Evolutionary conservation across 495 filamentous ascomycete genomes (phyloP).

Genomic region (Hypoxylon perforatum): DNA sequence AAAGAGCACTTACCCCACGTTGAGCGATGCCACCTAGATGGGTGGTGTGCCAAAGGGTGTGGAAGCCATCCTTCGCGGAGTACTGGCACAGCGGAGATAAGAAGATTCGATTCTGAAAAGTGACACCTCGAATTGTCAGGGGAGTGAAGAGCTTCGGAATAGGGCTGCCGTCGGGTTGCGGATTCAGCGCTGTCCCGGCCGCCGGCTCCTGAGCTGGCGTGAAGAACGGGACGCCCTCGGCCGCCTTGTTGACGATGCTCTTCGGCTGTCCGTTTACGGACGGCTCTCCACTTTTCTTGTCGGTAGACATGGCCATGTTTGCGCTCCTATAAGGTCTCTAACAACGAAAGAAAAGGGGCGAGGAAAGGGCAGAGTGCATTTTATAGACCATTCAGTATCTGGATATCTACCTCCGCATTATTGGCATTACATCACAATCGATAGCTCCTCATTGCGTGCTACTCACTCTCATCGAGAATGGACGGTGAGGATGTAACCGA

Average conservation of each 20-base stretch:
- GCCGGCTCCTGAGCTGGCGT: slow-evolving; percentile 73
- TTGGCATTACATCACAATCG: no score
- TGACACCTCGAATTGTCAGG: slow-evolving; percentile 67
- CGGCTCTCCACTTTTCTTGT: not conserved
- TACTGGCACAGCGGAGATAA: slow-evolving; percentile 76
- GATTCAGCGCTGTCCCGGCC: slow-evolving; percentile 71
- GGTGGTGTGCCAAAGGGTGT: slow-evolving; percentile 71
- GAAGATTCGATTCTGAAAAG: slow-evolving; percentile 71
- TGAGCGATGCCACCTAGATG: slow-evolving; percentile 66
- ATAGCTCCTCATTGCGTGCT: no score
- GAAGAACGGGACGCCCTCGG: slow-evolving; percentile 71
- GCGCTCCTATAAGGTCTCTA: not conserved
- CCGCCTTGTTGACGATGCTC: slow-evolving; percentile 53
- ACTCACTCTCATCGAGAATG: no score
- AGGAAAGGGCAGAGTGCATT: no score
- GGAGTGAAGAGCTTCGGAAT: slow-evolving; percentile 78
- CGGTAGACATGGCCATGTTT: slow-evolving; percentile 10
- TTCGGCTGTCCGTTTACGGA: not conserved
- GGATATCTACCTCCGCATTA: no score
- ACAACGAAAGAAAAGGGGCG: no score
- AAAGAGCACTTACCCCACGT: slow-evolving; percentile 62
- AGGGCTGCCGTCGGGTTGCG: slow-evolving; percentile 64
- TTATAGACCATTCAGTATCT: no score
- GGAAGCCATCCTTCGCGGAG: slow-evolving; percentile 70
- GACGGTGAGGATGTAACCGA: no score